Base-by-base conservation (phyloP, 2,329 filamentous ascomycete genomes). In the Fusarium sarcochroum region DNA sequence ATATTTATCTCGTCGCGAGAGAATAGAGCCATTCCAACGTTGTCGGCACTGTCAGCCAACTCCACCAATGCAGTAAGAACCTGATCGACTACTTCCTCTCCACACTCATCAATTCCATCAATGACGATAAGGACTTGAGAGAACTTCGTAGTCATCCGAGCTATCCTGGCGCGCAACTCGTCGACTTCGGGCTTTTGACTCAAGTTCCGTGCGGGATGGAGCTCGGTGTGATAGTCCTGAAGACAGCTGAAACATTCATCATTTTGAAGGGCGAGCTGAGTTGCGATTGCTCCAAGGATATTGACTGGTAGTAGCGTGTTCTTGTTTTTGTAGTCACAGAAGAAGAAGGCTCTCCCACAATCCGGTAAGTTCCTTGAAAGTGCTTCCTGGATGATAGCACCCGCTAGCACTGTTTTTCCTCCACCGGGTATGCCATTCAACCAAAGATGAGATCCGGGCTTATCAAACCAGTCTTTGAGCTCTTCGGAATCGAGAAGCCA, bases 1-100 rank as follows among this genome's bases (percentile, higher is more conserved):
- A 69, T 70, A 1, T 9, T 3, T 3, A 46, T 2, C 11, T 70
- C 58, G 6, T 69, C 35, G 32, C 68, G 47, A 4, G 58, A 69
- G 3, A 66, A n/a, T 0, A 69, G 9, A 6, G 67, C 58, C 1
- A 58, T 6, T 13, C 21, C 52, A 3, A 70, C 47, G 7, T 20
- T 42, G 3, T 48, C 23, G 1, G 18, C 9, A 11, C 13, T 18
- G 9, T 32, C 15, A 25, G 23, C 23, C 23, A 25, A 25, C 23
- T 25, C 23, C 23, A 25, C 7, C 7, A 25, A 25, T 7, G 23
- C 7, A 7, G 7, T 7, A 25, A 25, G 23, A 25, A 25, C 23
- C 7, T 25, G 23, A 25, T 7, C 23, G 7, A 25, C 23, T 4
- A 37, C 23, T n/a, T 7, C 32, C 6, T 10, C 14, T n/a, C 7